Evolutionary conservation across 192 early-diverging fungal genomes (phyloP).

Genomic region (Obelidium mucronatum): DNA sequence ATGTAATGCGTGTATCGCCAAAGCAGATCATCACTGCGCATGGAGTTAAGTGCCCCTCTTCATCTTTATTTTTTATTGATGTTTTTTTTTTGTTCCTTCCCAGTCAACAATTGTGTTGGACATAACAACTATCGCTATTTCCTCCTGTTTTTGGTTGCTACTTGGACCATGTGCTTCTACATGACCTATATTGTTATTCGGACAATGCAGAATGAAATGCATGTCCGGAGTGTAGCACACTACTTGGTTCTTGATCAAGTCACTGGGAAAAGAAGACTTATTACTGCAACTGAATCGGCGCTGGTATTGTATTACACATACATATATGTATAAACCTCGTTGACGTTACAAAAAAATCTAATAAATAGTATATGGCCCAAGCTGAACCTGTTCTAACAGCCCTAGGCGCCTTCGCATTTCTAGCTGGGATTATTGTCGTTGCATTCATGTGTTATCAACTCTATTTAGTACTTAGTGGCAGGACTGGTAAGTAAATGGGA

Average conservation of each 20-base stretch:
- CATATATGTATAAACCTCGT: not conserved
- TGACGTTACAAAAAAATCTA: not conserved
- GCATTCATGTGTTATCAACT: conserved; percentile 50
- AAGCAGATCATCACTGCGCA: conserved; percentile 60
- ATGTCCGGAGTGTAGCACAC: conserved; percentile 27
- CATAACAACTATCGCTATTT: conserved; percentile 59
- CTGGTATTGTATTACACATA: conserved; percentile 36
- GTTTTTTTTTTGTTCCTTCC: not conserved
- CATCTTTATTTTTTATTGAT: not conserved
- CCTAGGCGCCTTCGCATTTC: conserved; percentile 44
- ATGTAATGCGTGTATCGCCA: conserved; percentile 57
- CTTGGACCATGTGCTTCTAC: conserved; percentile 40
- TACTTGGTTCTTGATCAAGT: conserved; percentile 28
- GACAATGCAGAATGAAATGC: conserved; percentile 43
- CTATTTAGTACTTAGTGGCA: conserved; percentile 39
- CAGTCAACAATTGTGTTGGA: conserved; percentile 64
- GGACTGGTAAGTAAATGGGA: conserved; percentile 42
- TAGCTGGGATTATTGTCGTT: conserved; percentile 50
- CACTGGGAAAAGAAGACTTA: conserved; percentile 14
- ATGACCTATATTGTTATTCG: conserved; percentile 44
- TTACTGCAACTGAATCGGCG: conserved; percentile 40
- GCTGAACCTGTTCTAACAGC: conserved; percentile 43
- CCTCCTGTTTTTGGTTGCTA: conserved; percentile 51
- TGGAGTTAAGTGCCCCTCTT: conserved; percentile 50
- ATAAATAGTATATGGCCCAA: conserved; percentile 44